Evolutionary conservation across 202 grass and related monocot genomes (phyloP).

Genomic region (Setaria viridis): DNA sequence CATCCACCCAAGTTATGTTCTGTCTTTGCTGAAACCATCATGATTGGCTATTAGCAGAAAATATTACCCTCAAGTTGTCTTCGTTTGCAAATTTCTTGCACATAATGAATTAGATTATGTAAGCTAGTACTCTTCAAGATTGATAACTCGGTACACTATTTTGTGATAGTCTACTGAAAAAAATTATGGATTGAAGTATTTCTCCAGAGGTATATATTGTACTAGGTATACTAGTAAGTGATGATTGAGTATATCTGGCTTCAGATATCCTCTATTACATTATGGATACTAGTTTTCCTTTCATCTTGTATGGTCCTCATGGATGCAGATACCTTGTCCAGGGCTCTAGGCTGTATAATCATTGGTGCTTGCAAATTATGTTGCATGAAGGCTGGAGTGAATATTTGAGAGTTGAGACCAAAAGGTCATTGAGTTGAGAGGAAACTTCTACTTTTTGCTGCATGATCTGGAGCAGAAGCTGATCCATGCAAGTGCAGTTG

Average conservation of each 20-base stretch:
- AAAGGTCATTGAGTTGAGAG: background rate
- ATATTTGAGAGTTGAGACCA: slow-evolving; percentile 11
- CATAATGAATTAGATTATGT: slow-evolving; percentile 2
- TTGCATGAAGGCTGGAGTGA: background rate
- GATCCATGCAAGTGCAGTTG: slow-evolving; percentile 16
- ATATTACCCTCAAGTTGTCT: background rate
- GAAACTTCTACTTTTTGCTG: background rate
- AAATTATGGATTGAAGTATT: background rate
- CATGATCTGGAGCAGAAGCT: slow-evolving; percentile 29
- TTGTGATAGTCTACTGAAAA: background rate
- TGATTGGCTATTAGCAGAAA: background rate
- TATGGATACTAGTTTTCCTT: background rate
- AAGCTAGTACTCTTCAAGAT: background rate
- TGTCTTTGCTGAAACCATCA: background rate
- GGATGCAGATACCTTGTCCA: slow-evolving; percentile 2
- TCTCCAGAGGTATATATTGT: background rate
- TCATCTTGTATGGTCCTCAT: background rate
- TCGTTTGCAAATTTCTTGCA: background rate
- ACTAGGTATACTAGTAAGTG: background rate
- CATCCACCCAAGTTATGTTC: background rate
- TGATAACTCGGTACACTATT: background rate
- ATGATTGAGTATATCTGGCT: background rate
- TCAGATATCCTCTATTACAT: background rate
- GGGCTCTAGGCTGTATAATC: background rate
- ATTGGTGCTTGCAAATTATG: background rate